These are phyloP conservation scores for Trifolium dubium DNA, from an alignment of 306 rosid genomes.

Conservation along the genomic window DNA sequence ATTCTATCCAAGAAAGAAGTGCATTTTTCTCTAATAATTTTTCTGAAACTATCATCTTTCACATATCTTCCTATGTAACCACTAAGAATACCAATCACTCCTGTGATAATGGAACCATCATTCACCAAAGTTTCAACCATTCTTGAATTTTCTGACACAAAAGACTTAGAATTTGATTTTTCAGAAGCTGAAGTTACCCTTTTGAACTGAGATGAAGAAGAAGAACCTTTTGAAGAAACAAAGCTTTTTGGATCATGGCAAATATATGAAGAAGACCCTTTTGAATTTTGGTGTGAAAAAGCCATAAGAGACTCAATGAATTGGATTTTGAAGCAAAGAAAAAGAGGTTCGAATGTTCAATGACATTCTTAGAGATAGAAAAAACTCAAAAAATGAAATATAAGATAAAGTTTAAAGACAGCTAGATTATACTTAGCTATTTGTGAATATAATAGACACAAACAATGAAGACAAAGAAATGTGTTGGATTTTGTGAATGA, in stretches of 20 bases:
- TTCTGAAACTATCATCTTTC: conserved; percentile 62
- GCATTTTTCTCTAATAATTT: conserved; percentile 57
- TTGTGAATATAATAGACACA: conserved; percentile 14
- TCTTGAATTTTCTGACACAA: conserved; percentile 47
- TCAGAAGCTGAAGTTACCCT: conserved; percentile 52
- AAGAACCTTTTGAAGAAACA: conserved; percentile 39
- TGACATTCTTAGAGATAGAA: conserved; percentile 48
- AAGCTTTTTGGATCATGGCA: conserved; percentile 57
- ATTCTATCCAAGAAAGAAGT: conserved; percentile 48
- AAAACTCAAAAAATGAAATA: conserved; percentile 15
- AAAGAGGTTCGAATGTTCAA: conserved; percentile 28
- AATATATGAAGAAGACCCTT: conserved; percentile 55
- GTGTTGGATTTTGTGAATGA: conserved; percentile 44
- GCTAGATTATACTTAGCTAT: conserved; percentile 38
- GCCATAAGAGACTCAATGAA: conserved; percentile 49
- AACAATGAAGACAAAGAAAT: conserved; percentile 45
- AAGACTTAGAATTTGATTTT: conserved; percentile 53
- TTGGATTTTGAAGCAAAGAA: conserved; percentile 42
- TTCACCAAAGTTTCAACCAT: conserved; percentile 48
- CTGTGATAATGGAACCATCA: conserved; percentile 53
- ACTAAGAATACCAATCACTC: conserved; percentile 70
- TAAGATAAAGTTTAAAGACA: conserved; percentile 42
- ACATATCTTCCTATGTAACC: conserved; percentile 76
- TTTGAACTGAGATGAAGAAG: conserved; percentile 53
- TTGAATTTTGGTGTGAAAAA: conserved; percentile 49